Conservation (phyloP, 129 eudicot species). For the Flaveria bidentis region DNA sequence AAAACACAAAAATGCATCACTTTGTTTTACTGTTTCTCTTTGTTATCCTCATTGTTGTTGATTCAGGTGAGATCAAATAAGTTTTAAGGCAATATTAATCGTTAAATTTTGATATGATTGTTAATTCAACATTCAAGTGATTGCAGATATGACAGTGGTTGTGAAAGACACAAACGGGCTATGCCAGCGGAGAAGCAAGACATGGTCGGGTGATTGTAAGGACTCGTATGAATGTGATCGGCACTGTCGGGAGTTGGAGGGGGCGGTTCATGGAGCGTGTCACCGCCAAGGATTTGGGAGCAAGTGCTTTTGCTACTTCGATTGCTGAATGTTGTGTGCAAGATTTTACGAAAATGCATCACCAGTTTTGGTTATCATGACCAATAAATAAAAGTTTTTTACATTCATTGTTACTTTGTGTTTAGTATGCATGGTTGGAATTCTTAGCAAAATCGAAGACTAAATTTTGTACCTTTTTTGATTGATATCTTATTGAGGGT, state of each 20-base stretch:
- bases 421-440: background rate
- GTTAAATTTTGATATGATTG: background rate
- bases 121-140: background rate
- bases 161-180: background rate
- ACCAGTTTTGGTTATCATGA: no score
- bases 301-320: constrained; percentile 38
- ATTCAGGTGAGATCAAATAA: constrained; percentile 10
- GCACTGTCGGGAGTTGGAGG: constrained; percentile 26
- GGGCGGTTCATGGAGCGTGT: constrained; percentile 35
- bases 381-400: no score
- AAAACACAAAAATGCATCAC: background rate
- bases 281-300: constrained; percentile 21
- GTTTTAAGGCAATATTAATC: background rate
- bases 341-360: background rate
- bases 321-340: background rate
- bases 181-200: constrained; percentile 32
- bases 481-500: background rate
- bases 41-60: constrained; percentile 11
- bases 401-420: background rate
- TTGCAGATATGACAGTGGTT: constrained; percentile 9
- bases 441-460: background rate
- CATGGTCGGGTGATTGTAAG: constrained; percentile 26
- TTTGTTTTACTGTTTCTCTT: background rate
- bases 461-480: background rate
- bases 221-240: constrained; percentile 28